Evolutionary conservation across 2,329 filamentous ascomycete species (phyloP).

Genomic region (Dissoconium aciculare): DNA sequence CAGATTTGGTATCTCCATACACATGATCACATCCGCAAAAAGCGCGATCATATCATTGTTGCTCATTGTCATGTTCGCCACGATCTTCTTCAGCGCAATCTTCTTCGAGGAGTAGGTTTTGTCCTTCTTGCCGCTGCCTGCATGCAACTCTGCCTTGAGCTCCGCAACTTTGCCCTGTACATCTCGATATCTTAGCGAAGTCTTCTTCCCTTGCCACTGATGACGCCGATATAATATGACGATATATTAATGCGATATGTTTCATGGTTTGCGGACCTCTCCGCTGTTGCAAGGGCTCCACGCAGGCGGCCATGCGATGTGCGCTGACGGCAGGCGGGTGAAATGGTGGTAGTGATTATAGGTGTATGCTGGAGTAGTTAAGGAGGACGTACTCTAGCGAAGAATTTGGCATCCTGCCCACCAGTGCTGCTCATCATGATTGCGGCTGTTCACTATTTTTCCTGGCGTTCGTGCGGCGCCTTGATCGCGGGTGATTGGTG

Average conservation of each 20-base stretch:
- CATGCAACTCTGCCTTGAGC: constrained; percentile 68
- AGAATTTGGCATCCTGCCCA: constrained; percentile 97
- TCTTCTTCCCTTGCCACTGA: neutral
- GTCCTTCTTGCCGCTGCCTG: constrained; percentile 85
- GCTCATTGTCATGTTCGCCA: constrained; percentile 99
- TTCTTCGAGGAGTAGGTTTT: constrained; percentile 93
- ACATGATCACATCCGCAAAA: constrained; percentile 86
- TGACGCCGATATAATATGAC: constrained; percentile 13
- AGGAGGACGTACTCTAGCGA: constrained; percentile 66
- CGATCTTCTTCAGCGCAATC: constrained; percentile 97
- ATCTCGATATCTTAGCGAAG: constrained; percentile 6
- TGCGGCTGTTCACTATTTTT: too few species aligned
- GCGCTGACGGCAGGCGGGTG: constrained; percentile 4
- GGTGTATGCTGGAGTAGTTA: neutral
- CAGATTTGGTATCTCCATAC: constrained; percentile 86
- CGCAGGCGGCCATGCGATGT: constrained; percentile 1
- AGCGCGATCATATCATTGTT: constrained; percentile 99
- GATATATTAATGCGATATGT: constrained; percentile 13
- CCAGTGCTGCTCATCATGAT: constrained; percentile 44
- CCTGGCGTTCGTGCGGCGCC: too few species aligned
- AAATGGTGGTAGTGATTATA: constrained; percentile 5
- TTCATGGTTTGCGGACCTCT: constrained; percentile 27
- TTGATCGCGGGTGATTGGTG: too few species aligned
- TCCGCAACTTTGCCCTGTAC: constrained; percentile 96
- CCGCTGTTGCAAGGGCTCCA: constrained; percentile 2